Conservation (phyloP, 108 stramenopile genomes). For the Seminavis robusta region DNA sequence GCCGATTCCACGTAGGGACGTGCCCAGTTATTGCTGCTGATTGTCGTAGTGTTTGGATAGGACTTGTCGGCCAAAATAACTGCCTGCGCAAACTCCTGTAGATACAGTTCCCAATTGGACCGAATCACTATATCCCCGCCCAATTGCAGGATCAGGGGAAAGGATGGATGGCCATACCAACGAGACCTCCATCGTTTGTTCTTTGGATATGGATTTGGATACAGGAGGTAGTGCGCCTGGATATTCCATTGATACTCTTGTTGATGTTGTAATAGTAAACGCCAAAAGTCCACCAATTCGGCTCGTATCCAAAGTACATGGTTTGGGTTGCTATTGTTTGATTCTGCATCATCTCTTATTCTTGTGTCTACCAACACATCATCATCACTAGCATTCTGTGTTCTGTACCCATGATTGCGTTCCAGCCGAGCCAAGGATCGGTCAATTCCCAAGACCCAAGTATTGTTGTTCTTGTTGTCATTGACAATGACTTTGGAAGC, state of each 20-base stretch:
- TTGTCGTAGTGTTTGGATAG: not conserved
- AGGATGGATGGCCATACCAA: conserved; percentile 87
- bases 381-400: conserved; percentile 11
- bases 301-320: conserved; percentile 75
- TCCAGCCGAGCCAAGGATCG: conserved; percentile 72
- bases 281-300: conserved; percentile 86
- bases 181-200: conserved; percentile 56
- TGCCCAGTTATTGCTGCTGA: not conserved
- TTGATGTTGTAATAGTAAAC: conserved; percentile 19
- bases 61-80: not conserved
- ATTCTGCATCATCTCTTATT: not conserved
- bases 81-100: conserved; percentile 65
- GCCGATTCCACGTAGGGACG: not conserved
- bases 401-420: conserved; percentile 1
- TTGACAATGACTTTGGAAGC: too few relatives aligned
- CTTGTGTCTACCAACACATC: not conserved
- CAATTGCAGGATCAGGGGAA: conserved; percentile 64
- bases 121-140: conserved; percentile 41
- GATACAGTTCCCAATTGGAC: conserved; percentile 77
- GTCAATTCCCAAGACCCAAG: conserved; percentile 78
- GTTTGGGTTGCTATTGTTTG: not conserved
- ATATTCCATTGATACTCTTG: conserved; percentile 20
- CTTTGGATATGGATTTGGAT: conserved; percentile 95
- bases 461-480: conserved; percentile 53
- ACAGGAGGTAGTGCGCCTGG: conserved; percentile 69